Base-by-base conservation (phyloP, 1,284 basidiomycete genomes). In the Microbotryum saponariae region DNA sequence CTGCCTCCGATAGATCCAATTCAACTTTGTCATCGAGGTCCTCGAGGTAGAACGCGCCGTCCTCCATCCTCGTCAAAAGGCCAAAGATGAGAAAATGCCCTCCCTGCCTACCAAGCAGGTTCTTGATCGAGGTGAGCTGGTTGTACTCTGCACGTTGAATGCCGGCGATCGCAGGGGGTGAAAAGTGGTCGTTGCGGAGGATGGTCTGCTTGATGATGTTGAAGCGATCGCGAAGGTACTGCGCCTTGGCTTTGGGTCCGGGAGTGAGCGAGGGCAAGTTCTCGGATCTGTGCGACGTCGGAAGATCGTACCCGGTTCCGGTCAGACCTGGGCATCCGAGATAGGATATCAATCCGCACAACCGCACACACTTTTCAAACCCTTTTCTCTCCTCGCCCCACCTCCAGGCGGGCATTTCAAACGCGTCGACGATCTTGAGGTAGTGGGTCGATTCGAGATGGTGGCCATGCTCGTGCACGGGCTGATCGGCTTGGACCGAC, bases 121-220 rank as follows among this genome's bases (percentile, higher is more conserved):
- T 94, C 75, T 97, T 96, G 6, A 91, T 98, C 3, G 94, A 94
- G 68, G 88, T 92, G 25, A 99, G 79, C 90, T 94, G 67, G 4
- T n/a, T 8, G 59, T 94, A 85, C 62, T 84, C 84, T 62, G 87
- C 84, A 54, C 90, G 79, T 76, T 94, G 88, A 62, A 85, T 82
- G 27, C 90, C 91, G 44, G 89, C 89, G 25, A 96, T 76, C 0
- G 90, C 91, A 4, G 92, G 93, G 7, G 92, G 92, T 3, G 90
- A 91, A 75, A 97, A 97, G 75, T 96, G 91, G 74, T 97, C 93
- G 72, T 96, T 96, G 23, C 92, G 81, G 45, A 94, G 77, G 27
- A 97, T 83, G 68, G 89, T 88, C 77, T 94, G 91, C 70, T 85
- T 87, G 69, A 94, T 89, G 56, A 94, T 84, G 69, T 88, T 84